These are phyloP conservation scores for Trypanosoma caninum DNA, from an alignment of 208 protist species.

Conservation along the genomic window DNA sequence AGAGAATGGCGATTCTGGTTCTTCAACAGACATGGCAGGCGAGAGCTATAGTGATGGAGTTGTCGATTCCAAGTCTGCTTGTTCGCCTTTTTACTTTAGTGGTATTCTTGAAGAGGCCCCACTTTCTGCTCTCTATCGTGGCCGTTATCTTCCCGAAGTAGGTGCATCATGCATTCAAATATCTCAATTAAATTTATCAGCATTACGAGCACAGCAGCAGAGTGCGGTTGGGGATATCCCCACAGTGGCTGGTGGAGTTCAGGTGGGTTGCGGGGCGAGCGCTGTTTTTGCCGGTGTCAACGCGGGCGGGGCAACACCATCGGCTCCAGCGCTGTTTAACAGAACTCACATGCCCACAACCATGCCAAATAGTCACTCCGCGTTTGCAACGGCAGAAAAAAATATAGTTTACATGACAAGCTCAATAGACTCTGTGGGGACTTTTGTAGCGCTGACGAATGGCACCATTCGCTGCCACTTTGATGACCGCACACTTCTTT, in stretches of 20 bases:
- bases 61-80: not conserved
- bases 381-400: slow-evolving; percentile 19
- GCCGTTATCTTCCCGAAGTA: slow-evolving; percentile 33
- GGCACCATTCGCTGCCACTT: slow-evolving; percentile 73
- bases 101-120: slow-evolving; percentile 22
- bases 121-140: slow-evolving; percentile 18
- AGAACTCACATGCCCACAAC: slow-evolving; percentile 17
- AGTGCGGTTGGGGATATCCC: not conserved
- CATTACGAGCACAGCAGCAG: slow-evolving; percentile 16
- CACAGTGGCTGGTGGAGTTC: not conserved
- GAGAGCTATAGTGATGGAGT: slow-evolving; percentile 8
- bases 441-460: slow-evolving; percentile 79
- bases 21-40: not conserved
- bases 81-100: slow-evolving; percentile 20
- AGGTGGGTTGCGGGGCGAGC: not conserved
- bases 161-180: slow-evolving; percentile 42
- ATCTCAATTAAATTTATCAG: slow-evolving; percentile 39
- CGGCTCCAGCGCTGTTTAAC: slow-evolving; percentile 23
- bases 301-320: not conserved
- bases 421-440: slow-evolving; percentile 69
- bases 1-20: not conserved
- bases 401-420: slow-evolving; percentile 56
- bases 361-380: no score
- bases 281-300: not conserved
- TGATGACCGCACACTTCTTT: slow-evolving; percentile 75